These are phyloP conservation scores for Ophiostoma pallidulum DNA, from an alignment of 2,329 filamentous ascomycete species.

Conservation along the genomic window DNA sequence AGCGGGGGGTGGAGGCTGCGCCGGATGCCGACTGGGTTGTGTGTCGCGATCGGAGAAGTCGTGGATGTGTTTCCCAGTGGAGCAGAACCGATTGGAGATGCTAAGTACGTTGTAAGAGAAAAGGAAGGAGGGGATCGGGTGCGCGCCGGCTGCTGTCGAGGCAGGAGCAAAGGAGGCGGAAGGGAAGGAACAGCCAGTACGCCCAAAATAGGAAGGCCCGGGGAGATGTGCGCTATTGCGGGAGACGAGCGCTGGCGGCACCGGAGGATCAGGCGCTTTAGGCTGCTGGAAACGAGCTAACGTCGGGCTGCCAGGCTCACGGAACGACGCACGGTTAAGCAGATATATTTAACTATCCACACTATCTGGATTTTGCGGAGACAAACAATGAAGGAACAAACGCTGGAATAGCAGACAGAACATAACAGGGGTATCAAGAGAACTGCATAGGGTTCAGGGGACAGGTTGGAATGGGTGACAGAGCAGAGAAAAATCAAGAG, in stretches of 20 bases:
- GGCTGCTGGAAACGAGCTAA: slow-evolving; percentile 7
- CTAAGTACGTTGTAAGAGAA: neutral
- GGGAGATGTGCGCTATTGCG: neutral
- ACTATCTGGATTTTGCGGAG: neutral
- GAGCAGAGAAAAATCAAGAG: neutral
- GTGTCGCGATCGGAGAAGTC: no score
- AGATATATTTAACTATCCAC: slow-evolving; percentile 2
- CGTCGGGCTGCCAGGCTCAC: no score
- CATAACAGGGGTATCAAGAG: no score
- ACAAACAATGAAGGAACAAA: neutral
- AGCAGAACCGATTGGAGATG: neutral
- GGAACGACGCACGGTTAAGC: slow-evolving; percentile 1
- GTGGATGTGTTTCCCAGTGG: no score
- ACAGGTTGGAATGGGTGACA: no score
- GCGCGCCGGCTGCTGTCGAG: neutral
- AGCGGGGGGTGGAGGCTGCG: no score
- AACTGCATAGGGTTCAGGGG: no score
- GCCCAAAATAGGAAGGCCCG: slow-evolving; percentile 3
- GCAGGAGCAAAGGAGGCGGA: neutral
- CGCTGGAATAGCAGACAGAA: neutral
- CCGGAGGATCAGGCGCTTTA: neutral
- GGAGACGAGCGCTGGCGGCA: neutral
- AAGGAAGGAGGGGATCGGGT: neutral
- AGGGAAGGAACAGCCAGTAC: no score
- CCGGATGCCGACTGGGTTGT: no score